phyloP scores from a whole-genome alignment of 129 eudicot genomes.

The Saussurea involucrata region DNA sequence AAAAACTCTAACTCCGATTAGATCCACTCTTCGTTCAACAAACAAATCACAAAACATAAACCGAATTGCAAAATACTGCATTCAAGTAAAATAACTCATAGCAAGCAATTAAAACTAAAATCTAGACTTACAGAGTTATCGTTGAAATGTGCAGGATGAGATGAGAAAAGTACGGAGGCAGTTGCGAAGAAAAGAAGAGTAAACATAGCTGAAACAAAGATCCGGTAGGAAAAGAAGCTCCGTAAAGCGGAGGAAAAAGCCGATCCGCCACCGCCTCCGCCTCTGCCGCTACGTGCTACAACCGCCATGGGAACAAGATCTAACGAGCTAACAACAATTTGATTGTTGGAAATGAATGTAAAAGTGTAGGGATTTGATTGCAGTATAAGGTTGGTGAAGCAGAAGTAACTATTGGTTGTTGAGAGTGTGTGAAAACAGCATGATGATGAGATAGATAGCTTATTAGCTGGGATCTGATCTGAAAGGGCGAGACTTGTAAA shows the following conservation, averaged over 20 bases:
- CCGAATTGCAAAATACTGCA: not conserved
- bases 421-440: slow-evolving; percentile 11
- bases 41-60: not conserved
- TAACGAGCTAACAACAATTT: not conserved
- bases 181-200: slow-evolving; percentile 79
- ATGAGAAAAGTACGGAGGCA: slow-evolving; percentile 65
- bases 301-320: slow-evolving; percentile 53
- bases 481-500: slow-evolving; percentile 7
- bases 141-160: slow-evolving; percentile 41
- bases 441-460: not conserved
- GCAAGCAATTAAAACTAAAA: not conserved
- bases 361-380: not conserved
- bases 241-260: slow-evolving; percentile 37
- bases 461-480: slow-evolving; percentile 11
- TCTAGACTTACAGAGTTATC: slow-evolving; percentile 42
- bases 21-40: not conserved
- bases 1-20: not conserved
- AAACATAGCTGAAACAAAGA: slow-evolving; percentile 84
- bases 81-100: not conserved
- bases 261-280: slow-evolving; percentile 57
- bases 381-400: not conserved
- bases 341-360: not conserved
- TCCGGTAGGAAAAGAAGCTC: slow-evolving; percentile 79
- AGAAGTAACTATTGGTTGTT: not conserved
- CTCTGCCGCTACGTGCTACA: slow-evolving; percentile 55